These are phyloP conservation scores for Nakazawaea peltata DNA, from an alignment of 805 yeast genomes.

Conservation along the genomic window DNA sequence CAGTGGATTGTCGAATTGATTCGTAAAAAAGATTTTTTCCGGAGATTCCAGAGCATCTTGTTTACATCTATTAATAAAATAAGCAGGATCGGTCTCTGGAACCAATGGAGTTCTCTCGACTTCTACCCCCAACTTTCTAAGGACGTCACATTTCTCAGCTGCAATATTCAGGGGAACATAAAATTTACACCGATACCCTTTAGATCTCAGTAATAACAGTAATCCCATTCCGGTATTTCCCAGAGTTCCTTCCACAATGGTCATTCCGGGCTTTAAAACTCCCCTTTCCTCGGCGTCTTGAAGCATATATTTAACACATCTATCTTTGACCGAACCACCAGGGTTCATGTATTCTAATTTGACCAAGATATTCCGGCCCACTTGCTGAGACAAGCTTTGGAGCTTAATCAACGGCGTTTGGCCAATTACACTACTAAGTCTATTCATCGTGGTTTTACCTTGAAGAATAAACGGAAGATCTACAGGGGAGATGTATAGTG, in stretches of 20 bases:
- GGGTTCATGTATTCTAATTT: slow-evolving; percentile 73
- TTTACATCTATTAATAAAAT: slow-evolving; percentile 52
- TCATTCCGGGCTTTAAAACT: slow-evolving; percentile 45
- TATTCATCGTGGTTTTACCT: no score
- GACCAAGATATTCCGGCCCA: slow-evolving; percentile 70
- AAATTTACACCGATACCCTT: slow-evolving; percentile 74
- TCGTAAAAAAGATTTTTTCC: slow-evolving; percentile 28
- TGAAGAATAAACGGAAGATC: no score
- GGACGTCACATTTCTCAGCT: slow-evolving; percentile 57
- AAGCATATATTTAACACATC: slow-evolving; percentile 75
- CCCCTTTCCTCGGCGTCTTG: slow-evolving; percentile 51
- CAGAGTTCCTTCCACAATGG: slow-evolving; percentile 79
- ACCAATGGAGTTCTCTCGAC: slow-evolving; percentile 39
- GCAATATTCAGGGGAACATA: slow-evolving; percentile 84
- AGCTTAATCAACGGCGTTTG: slow-evolving; percentile 71
- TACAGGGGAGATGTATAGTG: no score
- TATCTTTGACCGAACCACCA: slow-evolving; percentile 82
- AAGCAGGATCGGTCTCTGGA: slow-evolving; percentile 29
- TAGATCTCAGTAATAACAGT: slow-evolving; percentile 66
- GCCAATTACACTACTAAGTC: slow-evolving; percentile 57
- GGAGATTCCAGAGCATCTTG: slow-evolving; percentile 22
- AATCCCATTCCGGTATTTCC: slow-evolving; percentile 88
- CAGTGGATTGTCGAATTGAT: slow-evolving; percentile 78
- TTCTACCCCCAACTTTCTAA: slow-evolving; percentile 61
- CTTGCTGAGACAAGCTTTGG: slow-evolving; percentile 50